These are phyloP conservation scores for Tulasnella calospora DNA, from an alignment of 768 basidiomycete species.

Conservation along the genomic window DNA sequence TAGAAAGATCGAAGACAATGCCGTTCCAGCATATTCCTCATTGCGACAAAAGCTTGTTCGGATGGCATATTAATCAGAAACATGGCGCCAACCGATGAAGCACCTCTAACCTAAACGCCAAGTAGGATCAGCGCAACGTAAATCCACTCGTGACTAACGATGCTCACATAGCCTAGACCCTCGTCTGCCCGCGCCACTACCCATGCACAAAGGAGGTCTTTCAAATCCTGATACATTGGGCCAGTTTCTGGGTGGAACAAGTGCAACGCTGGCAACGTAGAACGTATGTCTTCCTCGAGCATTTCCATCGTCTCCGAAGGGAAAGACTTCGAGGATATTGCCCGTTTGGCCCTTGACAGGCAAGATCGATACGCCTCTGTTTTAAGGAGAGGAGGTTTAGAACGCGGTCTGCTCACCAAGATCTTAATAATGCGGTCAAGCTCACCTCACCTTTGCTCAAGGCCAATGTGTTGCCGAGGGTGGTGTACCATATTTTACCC, in stretches of 20 bases:
- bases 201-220: slow-evolving; percentile 83
- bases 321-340: slow-evolving; percentile 59
- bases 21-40: slow-evolving; percentile 80
- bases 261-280: slow-evolving; percentile 70
- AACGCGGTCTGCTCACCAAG: background rate
- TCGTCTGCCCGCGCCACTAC: slow-evolving; percentile 79
- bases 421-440: background rate
- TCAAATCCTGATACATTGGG: slow-evolving; percentile 74
- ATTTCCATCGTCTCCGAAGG: slow-evolving; percentile 55
- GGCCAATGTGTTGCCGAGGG: slow-evolving; percentile 78
- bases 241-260: slow-evolving; percentile 74
- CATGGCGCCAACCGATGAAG: slow-evolving; percentile 66
- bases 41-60: slow-evolving; percentile 65
- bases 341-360: slow-evolving; percentile 66
- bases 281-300: slow-evolving; percentile 70
- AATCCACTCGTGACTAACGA: background rate
- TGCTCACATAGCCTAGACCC: slow-evolving; percentile 62
- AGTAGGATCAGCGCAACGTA: background rate
- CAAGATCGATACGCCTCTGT: slow-evolving; percentile 70
- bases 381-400: slow-evolving; percentile 13
- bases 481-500: slow-evolving; percentile 75
- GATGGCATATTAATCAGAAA: slow-evolving; percentile 76
- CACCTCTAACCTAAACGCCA: slow-evolving; percentile 30
- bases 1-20: slow-evolving; percentile 84
- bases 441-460: slow-evolving; percentile 67